Conservation (phyloP, 345 rosid genomes). For the Lepidium sativum region DNA sequence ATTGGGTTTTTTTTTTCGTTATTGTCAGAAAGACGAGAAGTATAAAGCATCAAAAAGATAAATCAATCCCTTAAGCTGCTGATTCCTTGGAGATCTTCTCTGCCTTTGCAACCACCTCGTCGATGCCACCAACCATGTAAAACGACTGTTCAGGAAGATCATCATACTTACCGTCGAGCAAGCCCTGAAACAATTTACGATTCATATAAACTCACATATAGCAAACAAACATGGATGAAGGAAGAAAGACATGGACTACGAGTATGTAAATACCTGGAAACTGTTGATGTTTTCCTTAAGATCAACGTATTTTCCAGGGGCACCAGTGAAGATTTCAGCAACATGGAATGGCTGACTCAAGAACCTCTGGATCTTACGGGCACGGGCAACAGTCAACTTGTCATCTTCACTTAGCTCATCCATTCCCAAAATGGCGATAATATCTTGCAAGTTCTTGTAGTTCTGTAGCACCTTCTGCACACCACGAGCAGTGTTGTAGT, state of each 20-base stretch:
- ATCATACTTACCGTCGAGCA: slow-evolving; percentile 26
- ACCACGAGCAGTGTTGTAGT: slow-evolving; percentile 95
- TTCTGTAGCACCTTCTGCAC: slow-evolving; percentile 97
- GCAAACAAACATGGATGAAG: not conserved
- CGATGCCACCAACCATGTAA: slow-evolving; percentile 61
- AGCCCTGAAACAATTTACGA: slow-evolving; percentile 10
- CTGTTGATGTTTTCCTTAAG: slow-evolving; percentile 83
- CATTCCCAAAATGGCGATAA: slow-evolving; percentile 98
- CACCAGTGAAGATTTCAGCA: slow-evolving; percentile 98
- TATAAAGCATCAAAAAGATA: not conserved
- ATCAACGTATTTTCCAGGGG: slow-evolving; percentile 95
- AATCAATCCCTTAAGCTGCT: slow-evolving; percentile 27
- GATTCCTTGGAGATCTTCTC: slow-evolving; percentile 62
- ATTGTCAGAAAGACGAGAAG: slow-evolving; percentile 13
- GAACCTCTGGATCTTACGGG: slow-evolving; percentile 93
- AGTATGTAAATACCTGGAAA: slow-evolving; percentile 56
- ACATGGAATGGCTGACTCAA: slow-evolving; percentile 99
- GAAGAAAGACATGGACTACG: not conserved
- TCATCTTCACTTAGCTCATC: slow-evolving; percentile 99
- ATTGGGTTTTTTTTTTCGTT: slow-evolving; percentile 16
- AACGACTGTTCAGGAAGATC: slow-evolving; percentile 53
- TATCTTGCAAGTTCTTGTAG: slow-evolving; percentile 98
- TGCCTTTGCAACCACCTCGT: slow-evolving; percentile 45
- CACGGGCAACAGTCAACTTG: slow-evolving; percentile 92
- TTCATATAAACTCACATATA: not conserved